Evolutionary conservation across 257 asterid species (phyloP).

Genomic region (Oldenlandia corymbosa): DNA sequence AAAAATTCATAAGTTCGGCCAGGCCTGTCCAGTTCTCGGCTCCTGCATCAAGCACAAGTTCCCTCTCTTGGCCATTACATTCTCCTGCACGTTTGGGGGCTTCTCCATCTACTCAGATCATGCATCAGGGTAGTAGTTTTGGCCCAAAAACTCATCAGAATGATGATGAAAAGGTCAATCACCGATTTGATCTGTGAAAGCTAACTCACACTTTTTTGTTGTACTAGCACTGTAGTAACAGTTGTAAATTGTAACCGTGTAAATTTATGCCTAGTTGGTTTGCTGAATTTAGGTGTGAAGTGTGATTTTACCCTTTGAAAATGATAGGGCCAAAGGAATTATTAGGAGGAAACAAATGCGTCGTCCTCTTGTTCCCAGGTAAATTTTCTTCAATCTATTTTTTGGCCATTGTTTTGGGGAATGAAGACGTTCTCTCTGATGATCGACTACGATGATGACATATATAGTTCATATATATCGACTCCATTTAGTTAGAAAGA

Average conservation of each 20-base stretch:
- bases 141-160: slow-evolving; percentile 1
- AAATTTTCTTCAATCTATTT: no score
- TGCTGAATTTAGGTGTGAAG: background rate
- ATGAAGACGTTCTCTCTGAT: no score
- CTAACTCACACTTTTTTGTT: background rate
- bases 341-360: background rate
- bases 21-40: slow-evolving; percentile 35
- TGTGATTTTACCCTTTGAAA: background rate
- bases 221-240: background rate
- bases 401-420: no score
- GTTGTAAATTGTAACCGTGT: background rate
- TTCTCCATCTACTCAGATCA: slow-evolving; percentile 5
- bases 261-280: background rate
- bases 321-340: background rate
- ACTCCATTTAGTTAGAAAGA: no score
- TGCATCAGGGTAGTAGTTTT: background rate
- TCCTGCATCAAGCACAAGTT: slow-evolving; percentile 37
- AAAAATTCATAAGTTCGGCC: slow-evolving; percentile 23
- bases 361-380: no score
- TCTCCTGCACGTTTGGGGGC: slow-evolving; percentile 22
- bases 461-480: no score
- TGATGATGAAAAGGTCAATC: slow-evolving; percentile 4
- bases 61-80: slow-evolving; percentile 52
- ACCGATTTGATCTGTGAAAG: background rate
- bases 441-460: no score